Percentiles rank a stretch among this genome's conserved stretches.
phyloP scores from a whole-genome alignment of 1,139 yeast species.

The Meyerozyma sp. region DNA sequence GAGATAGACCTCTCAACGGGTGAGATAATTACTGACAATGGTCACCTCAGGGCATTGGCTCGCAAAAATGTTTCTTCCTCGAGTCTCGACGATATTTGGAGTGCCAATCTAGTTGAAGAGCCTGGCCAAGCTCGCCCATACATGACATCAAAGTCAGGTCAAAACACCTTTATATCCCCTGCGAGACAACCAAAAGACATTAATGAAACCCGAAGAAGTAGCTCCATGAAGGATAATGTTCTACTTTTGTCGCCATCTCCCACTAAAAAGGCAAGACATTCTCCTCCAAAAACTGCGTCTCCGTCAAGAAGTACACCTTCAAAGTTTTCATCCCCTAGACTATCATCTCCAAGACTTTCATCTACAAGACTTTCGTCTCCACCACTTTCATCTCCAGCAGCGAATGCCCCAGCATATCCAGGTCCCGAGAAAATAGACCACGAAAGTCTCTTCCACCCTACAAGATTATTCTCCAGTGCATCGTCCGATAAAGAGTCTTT shows the following conservation, averaged over 20 bases:
- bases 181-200: constrained; percentile 2
- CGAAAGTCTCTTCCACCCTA: too few relatives aligned
- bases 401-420: too few relatives aligned
- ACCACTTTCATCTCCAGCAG: too few relatives aligned
- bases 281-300: constrained; percentile 1
- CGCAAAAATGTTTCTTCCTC: neutral
- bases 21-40: constrained; percentile 52
- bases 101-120: constrained; percentile 10
- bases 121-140: constrained; percentile 13
- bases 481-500: neutral
- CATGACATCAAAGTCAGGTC: constrained; percentile 7
- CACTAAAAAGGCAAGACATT: constrained; percentile 12
- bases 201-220: neutral
- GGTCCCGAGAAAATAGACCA: too few relatives aligned
- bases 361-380: too few relatives aligned
- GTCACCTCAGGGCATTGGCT: constrained; percentile 39
- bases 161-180: constrained; percentile 3
- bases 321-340: too few relatives aligned
- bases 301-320: constrained; percentile 3
- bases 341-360: too few relatives aligned
- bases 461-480: too few relatives aligned
- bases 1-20: constrained; percentile 62
- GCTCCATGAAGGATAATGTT: constrained; percentile 16
- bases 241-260: constrained; percentile 30
- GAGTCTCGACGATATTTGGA: neutral